Evolutionary conservation across 306 rosid genomes (phyloP), one percentile per base, ranked within the genome.

Genomic region (Nissolia schottii): DNA sequence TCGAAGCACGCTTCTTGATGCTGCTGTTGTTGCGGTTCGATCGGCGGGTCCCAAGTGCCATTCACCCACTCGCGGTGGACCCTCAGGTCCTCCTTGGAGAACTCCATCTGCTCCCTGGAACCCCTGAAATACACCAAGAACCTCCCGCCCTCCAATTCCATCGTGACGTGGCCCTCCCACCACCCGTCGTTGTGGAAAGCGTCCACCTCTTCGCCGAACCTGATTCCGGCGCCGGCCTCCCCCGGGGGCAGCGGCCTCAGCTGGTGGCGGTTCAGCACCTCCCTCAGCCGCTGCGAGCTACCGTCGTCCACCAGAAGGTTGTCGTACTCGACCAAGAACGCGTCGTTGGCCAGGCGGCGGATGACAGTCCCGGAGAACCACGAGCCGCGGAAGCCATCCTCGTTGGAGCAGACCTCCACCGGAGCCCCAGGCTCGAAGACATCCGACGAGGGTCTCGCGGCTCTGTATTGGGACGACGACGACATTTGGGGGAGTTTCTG

Each of bases 311-410:
- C 64, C 82, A 79, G 50, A 5, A 87, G 53, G 41, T 72, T 79
- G 13, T 87, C 75, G 46, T 87, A 87, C 71, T 85, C 80, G 15
- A 87, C 78, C 32, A 75, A 5, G 75, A 59, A 76, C 40, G 53
- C 55, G 34, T 70, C 75, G 13, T 59, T 5, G 15, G 65, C 3
- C 13, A 74, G 31, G 18, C 77, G 77, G 38, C 87, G 84, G 54
- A 74, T 2, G 20, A 87, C n/a, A 38, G 64, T 79, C 60, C 74
- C 87, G 53, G 77, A 27, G n/a, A 37, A 83, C 86, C 79, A 81
- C 8, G 92, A 87, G 15, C 92, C 92, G 34, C 77, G 83, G 65
- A 87, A 87, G 9, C 92, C 92, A 1, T 78, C 82, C 27, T 87
- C 89, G 3, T 83, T 83, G 13, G 86, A 25, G 76, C 79, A 76